phyloP scores from a whole-genome alignment of 78 protist genomes.

The Protostelium mycophagum region DNA sequence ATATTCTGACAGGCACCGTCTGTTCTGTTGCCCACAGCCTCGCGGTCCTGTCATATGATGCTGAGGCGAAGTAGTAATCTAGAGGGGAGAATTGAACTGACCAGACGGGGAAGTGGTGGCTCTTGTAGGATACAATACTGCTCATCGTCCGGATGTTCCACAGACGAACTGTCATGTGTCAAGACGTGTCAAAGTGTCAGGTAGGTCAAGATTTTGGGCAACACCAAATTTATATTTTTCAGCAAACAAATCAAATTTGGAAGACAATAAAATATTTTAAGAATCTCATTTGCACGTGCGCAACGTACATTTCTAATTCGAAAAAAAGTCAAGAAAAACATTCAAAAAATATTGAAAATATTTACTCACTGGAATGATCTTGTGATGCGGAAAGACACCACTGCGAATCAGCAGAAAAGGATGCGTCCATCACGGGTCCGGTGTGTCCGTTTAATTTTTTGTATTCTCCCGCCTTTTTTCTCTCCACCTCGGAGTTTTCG shows the following conservation, averaged over 20 bases:
- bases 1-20: conserved; percentile 70
- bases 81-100: conserved; percentile 73
- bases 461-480: background rate
- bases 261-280: conserved; percentile 12
- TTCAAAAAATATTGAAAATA: background rate
- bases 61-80: conserved; percentile 87
- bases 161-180: conserved; percentile 75
- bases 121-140: conserved; percentile 77
- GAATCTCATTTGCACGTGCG: background rate
- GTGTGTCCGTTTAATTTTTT: background rate
- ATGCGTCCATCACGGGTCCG: background rate
- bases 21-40: conserved; percentile 85
- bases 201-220: conserved; percentile 52
- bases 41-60: conserved; percentile 86
- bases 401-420: conserved; percentile 1
- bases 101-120: conserved; percentile 93
- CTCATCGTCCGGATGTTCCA: conserved; percentile 76
- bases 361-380: background rate
- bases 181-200: conserved; percentile 62
- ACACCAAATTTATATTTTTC: conserved; percentile 72
- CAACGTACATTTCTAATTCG: background rate
- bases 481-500: background rate
- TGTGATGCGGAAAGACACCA: background rate
- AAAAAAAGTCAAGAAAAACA: background rate
- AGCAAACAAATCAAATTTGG: conserved; percentile 66